These are phyloP conservation scores for Botrytis tulipae DNA, from an alignment of 2,329 filamentous ascomycete genomes.

Conservation along the genomic window DNA sequence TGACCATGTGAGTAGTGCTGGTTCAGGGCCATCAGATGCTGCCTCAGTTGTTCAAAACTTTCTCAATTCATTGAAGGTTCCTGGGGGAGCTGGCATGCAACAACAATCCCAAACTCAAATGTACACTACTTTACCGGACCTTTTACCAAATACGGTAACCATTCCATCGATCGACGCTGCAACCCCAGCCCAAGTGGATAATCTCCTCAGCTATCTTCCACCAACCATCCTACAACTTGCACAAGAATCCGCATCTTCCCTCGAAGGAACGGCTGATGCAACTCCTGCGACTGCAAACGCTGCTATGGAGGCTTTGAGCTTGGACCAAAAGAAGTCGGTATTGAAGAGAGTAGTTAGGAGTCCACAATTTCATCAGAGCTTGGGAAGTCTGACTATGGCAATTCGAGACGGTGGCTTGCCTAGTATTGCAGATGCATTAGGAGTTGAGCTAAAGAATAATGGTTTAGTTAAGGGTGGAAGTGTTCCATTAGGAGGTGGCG, in stretches of 20 bases:
- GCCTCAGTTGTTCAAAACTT: conserved; percentile 83
- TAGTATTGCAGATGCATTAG: conserved; percentile 82
- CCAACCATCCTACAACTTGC: conserved; percentile 74
- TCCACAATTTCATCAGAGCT: conserved; percentile 85
- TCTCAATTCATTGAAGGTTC: conserved; percentile 72
- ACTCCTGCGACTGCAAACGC: conserved; percentile 66
- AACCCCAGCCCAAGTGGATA: conserved; percentile 64
- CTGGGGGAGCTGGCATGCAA: conserved; percentile 40
- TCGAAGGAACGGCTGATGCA: conserved; percentile 61
- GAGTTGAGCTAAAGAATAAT: conserved; percentile 78
- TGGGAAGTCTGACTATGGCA: conserved; percentile 81
- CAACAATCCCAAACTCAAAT: conserved; percentile 56
- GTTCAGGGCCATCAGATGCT: conserved; percentile 62
- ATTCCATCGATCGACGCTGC: conserved; percentile 67
- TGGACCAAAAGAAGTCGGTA: conserved; percentile 75
- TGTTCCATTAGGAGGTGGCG: conserved; percentile 82
- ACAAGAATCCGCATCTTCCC: conserved; percentile 61
- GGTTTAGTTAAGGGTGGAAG: conserved; percentile 75
- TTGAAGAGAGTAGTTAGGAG: conserved; percentile 80
- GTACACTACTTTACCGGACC: conserved; percentile 82
- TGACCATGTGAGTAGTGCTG: conserved; percentile 55
- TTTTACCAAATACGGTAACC: conserved; percentile 75
- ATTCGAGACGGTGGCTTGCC: conserved; percentile 87
- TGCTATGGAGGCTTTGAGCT: conserved; percentile 69
- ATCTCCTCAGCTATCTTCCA: conserved; percentile 75